These are phyloP conservation scores for Angomonas deanei DNA, from an alignment of 208 protist species.

Conservation along the genomic window DNA sequence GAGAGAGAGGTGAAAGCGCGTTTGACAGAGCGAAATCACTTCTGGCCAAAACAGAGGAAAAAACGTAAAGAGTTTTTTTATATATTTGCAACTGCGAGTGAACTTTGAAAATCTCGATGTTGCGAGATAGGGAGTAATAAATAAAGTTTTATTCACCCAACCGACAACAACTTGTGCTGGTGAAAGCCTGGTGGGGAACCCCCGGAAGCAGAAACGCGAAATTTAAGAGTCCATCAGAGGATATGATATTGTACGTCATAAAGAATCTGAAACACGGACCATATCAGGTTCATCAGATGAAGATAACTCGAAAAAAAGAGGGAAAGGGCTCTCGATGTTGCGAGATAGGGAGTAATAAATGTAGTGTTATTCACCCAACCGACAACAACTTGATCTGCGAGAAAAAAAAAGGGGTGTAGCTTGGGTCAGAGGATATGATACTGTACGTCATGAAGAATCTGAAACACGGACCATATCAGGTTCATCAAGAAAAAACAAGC, in stretches of 20 bases:
- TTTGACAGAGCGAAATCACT: too few relatives aligned
- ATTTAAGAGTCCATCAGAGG: not conserved
- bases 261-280: not conserved
- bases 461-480: not conserved
- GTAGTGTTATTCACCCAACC: not conserved
- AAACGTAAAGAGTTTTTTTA: too few relatives aligned
- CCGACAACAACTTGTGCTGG: not conserved
- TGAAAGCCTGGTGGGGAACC: too few relatives aligned
- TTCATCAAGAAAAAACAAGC: not conserved
- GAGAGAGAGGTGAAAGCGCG: too few relatives aligned
- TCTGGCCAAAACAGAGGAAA: too few relatives aligned
- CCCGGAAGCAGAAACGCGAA: too few relatives aligned
- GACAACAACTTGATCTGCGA: not conserved
- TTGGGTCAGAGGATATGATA: not conserved
- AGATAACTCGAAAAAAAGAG: not conserved
- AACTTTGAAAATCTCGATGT: not conserved
- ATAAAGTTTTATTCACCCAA: not conserved
- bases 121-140: not conserved
- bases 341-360: not conserved
- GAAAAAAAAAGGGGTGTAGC: not conserved
- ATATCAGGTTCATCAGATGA: not conserved
- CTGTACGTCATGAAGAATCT: too few relatives aligned
- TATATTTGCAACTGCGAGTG: too few relatives aligned
- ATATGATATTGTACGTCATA: not conserved
- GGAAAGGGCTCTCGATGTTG: not conserved